Evolutionary conservation across 2,329 filamentous ascomycete genomes (phyloP).

Genomic region (Rhynchosporium secalis): DNA sequence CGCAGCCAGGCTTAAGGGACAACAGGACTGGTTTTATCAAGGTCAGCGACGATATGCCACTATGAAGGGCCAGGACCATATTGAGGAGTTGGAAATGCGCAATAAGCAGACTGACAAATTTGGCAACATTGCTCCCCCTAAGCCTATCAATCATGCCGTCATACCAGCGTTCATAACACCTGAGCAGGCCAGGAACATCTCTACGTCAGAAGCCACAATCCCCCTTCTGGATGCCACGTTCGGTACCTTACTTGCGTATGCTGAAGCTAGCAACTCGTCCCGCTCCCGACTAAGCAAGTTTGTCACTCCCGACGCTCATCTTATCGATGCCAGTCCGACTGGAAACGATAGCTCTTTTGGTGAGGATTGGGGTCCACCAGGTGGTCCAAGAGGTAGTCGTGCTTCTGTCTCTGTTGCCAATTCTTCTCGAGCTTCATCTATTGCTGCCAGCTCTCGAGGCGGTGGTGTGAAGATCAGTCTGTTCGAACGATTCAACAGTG

Average conservation of each 20-base stretch:
- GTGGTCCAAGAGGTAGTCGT: neutral
- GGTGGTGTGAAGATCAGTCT: conserved; percentile 3
- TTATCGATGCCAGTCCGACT: conserved; percentile 33
- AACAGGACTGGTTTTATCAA: conserved; percentile 36
- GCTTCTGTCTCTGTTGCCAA: conserved; percentile 3
- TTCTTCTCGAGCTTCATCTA: neutral
- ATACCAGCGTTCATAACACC: conserved; percentile 25
- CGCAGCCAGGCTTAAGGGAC: conserved; percentile 18
- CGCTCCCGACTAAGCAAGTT: conserved; percentile 31
- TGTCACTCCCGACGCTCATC: conserved; percentile 24
- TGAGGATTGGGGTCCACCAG: conserved; percentile 35
- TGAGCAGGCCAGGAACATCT: conserved; percentile 33
- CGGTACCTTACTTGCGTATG: conserved; percentile 34
- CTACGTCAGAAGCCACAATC: conserved; percentile 25
- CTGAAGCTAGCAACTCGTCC: conserved; percentile 25
- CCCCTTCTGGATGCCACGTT: conserved; percentile 35
- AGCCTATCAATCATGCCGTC: conserved; percentile 19
- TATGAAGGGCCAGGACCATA: conserved; percentile 32
- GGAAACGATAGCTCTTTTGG: conserved; percentile 38
- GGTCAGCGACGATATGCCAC: conserved; percentile 34
- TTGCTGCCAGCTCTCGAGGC: conserved; percentile 1
- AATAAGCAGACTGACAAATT: conserved; percentile 15
- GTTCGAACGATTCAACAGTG: conserved; percentile 11
- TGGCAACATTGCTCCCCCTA: conserved; percentile 29
- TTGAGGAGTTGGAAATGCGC: conserved; percentile 10